Evolutionary conservation across 768 basidiomycete genomes (phyloP).

Genomic region (Russula griseocarnosa): DNA sequence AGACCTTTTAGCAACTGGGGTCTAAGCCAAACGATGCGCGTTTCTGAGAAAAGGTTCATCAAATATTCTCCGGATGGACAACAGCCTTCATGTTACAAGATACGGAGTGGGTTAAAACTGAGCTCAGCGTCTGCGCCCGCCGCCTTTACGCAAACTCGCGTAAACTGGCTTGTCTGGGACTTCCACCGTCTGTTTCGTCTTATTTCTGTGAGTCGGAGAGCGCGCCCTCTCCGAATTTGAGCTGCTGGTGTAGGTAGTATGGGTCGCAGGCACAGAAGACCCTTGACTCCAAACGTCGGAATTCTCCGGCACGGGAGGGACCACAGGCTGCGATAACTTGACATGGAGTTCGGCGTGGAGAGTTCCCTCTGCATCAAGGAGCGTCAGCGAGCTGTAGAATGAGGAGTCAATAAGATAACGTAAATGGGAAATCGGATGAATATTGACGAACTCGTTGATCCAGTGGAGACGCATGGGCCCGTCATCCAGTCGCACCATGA

Average conservation of each 20-base stretch:
- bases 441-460: slow-evolving; percentile 40
- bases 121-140: slow-evolving; percentile 7
- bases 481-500: slow-evolving; percentile 13
- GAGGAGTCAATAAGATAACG: not conserved
- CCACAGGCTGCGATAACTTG: not conserved
- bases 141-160: slow-evolving; percentile 10
- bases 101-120: not conserved
- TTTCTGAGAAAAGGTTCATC: not conserved
- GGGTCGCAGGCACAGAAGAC: not conserved
- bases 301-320: not conserved
- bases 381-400: slow-evolving; percentile 29
- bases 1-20: not conserved
- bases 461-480: slow-evolving; percentile 17
- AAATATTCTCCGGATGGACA: not conserved
- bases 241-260: not conserved
- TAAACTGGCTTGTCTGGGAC: not conserved
- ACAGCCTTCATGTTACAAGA: not conserved
- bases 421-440: not conserved
- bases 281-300: slow-evolving; percentile 8
- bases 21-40: not conserved
- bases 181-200: not conserved
- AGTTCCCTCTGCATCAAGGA: slow-evolving; percentile 29
- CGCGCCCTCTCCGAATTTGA: not conserved
- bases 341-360: slow-evolving; percentile 24
- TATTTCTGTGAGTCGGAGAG: not conserved